These are phyloP conservation scores for Penicillium sp. DNA, from an alignment of 2,329 filamentous ascomycete genomes.

Conservation along the genomic window DNA sequence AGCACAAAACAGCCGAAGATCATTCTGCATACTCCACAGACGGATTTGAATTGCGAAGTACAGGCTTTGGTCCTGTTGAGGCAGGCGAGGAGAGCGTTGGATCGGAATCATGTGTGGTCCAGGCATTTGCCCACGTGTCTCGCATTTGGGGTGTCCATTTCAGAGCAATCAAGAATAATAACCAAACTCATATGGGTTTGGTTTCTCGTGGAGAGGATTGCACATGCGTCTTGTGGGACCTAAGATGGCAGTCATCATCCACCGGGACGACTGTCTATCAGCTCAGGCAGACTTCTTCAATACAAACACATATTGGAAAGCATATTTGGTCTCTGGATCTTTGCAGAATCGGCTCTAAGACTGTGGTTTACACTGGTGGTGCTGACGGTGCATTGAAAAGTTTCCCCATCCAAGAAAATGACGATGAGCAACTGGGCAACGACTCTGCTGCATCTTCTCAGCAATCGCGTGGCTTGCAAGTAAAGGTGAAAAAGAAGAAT, in stretches of 20 bases:
- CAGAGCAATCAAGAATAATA: constrained; percentile 33
- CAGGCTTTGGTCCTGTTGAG: constrained; percentile 57
- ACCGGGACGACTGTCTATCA: constrained; percentile 16
- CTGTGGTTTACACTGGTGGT: constrained; percentile 69
- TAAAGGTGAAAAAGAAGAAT: constrained; percentile 3
- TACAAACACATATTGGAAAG: constrained; percentile 74
- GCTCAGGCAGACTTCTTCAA: constrained; percentile 49
- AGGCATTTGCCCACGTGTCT: constrained; percentile 80
- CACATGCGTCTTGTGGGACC: constrained; percentile 68
- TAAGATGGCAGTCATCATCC: constrained; percentile 40
- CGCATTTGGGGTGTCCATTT: constrained; percentile 88
- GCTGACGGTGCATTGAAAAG: constrained; percentile 66
- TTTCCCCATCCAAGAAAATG: constrained; percentile 22
- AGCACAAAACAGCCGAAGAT: constrained; percentile 27
- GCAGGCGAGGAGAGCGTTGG: constrained; percentile 31
- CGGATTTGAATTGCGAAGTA: constrained; percentile 49
- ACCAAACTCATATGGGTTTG: constrained; percentile 46
- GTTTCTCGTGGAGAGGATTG: constrained; percentile 85
- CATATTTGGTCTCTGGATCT: constrained; percentile 77
- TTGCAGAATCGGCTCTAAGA: constrained; percentile 25
- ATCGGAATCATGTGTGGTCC: constrained; percentile 57
- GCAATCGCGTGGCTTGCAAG: background rate
- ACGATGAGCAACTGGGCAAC: background rate
- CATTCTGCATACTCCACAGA: constrained; percentile 36
- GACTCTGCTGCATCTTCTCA: background rate